phyloP scores from a whole-genome alignment of 306 rosid genomes.

The Neltuma alba region DNA sequence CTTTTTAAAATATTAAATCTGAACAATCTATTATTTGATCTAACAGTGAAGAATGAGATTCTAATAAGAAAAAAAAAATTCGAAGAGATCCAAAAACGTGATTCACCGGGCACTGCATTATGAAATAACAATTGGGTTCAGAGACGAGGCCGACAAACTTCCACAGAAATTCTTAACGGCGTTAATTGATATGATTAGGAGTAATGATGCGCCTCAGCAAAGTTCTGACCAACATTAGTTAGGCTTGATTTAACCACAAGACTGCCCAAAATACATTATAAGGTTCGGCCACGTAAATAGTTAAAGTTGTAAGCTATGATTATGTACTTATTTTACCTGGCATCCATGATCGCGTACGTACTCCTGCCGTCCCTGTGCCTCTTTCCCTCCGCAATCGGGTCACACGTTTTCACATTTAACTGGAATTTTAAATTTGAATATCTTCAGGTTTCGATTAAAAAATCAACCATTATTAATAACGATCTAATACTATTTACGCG shows the following conservation, averaged over 20 bases:
- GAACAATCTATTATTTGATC: too few relatives aligned
- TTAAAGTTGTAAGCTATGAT: neutral
- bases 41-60: too few relatives aligned
- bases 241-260: neutral
- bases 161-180: neutral
- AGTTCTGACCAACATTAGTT: neutral
- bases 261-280: neutral
- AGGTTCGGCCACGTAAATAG: neutral
- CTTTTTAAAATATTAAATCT: too few relatives aligned
- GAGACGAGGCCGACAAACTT: neutral
- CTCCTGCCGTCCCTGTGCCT: neutral
- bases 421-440: too few relatives aligned
- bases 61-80: too few relatives aligned
- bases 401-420: neutral
- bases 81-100: too few relatives aligned
- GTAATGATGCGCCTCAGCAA: slow-evolving; percentile 20
- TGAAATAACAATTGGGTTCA: neutral
- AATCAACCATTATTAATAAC: too few relatives aligned
- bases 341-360: neutral
- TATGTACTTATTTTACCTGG: neutral
- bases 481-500: too few relatives aligned
- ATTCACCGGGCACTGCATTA: neutral
- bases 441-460: too few relatives aligned
- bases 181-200: slow-evolving; percentile 7
- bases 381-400: neutral